Percentiles rank a stretch among this genome's conserved stretches.
Evolutionary conservation across 2,329 filamentous ascomycete genomes (phyloP).

Genomic region (Exophiala sp.): DNA sequence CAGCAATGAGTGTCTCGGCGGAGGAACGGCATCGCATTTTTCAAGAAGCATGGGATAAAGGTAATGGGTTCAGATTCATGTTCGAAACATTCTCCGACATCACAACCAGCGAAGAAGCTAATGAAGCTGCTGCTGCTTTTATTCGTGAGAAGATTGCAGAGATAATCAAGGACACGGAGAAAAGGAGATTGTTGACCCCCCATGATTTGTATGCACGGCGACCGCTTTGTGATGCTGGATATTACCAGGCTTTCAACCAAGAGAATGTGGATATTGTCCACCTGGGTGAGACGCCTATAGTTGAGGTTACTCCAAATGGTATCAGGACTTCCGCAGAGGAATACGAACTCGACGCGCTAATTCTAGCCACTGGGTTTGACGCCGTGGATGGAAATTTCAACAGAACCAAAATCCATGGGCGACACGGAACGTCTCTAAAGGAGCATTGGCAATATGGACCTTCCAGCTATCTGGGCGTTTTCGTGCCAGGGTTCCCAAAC

Average conservation of each 20-base stretch:
- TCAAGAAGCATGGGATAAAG: constrained; percentile 33
- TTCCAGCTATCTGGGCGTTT: constrained; percentile 41
- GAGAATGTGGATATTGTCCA: constrained; percentile 48
- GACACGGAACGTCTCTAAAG: constrained; percentile 30
- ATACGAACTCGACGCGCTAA: constrained; percentile 40
- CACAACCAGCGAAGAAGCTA: constrained; percentile 42
- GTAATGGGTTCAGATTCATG: constrained; percentile 39
- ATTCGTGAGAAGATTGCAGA: constrained; percentile 52
- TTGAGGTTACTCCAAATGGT: constrained; percentile 37
- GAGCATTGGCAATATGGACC: constrained; percentile 33
- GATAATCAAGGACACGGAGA: constrained; percentile 50
- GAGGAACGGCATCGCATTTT: constrained; percentile 27
- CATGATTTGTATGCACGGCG: constrained; percentile 20
- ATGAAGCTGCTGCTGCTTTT: constrained; percentile 53
- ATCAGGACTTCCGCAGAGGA: constrained; percentile 39
- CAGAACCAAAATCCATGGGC: constrained; percentile 32
- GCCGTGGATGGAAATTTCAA: constrained; percentile 36
- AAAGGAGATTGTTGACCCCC: constrained; percentile 26
- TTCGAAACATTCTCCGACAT: constrained; percentile 39
- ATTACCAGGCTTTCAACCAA: constrained; percentile 47
- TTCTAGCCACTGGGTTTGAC: constrained; percentile 45
- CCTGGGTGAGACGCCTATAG: constrained; percentile 43
- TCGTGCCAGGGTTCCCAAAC: constrained; percentile 44
- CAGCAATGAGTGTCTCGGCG: not conserved
- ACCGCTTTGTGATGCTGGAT: constrained; percentile 21